A percentile compares a stretch with the other conserved stretches of the same genome.
Evolutionary conservation across 1,139 yeast genomes (phyloP).

Genomic region (Pichia sp.): DNA sequence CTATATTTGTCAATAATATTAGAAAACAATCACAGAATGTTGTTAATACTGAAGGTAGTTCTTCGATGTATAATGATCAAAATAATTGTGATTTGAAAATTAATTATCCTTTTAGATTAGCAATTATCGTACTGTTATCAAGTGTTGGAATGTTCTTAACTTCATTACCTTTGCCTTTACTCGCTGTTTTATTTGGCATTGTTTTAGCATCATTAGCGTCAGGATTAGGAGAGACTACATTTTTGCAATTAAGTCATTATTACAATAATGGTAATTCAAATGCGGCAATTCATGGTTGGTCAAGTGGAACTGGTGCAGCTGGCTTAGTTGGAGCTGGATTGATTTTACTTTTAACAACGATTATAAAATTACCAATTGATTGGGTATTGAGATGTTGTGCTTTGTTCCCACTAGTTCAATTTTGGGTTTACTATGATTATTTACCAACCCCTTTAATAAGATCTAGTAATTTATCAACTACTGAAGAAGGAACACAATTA

Average conservation of each 20-base stretch:
- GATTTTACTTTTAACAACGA: constrained; percentile 49
- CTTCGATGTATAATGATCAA: background rate
- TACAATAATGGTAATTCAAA: constrained; percentile 32
- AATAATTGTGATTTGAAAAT: constrained; percentile 26
- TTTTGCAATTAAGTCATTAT: constrained; percentile 75
- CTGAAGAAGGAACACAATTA: background rate
- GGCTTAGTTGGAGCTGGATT: constrained; percentile 74
- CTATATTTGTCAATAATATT: constrained; percentile 60
- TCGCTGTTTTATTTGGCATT: constrained; percentile 58
- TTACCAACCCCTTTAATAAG: constrained; percentile 30
- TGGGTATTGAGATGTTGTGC: constrained; percentile 43
- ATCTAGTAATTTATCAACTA: background rate
- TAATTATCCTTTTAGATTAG: constrained; percentile 52
- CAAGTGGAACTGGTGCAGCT: constrained; percentile 94
- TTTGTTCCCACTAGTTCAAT: constrained; percentile 41
- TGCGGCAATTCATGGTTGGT: constrained; percentile 71
- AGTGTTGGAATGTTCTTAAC: constrained; percentile 71
- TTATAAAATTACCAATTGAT: constrained; percentile 41
- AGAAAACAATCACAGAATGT: background rate
- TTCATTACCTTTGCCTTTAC: constrained; percentile 35
- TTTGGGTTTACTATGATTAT: constrained; percentile 29
- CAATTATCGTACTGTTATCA: constrained; percentile 51
- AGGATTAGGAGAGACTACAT: constrained; percentile 87
- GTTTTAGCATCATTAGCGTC: constrained; percentile 75
- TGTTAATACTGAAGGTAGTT: background rate